Base-by-base conservation (phyloP, 495 filamentous ascomycete genomes). In the Neurospora sp. region DNA sequence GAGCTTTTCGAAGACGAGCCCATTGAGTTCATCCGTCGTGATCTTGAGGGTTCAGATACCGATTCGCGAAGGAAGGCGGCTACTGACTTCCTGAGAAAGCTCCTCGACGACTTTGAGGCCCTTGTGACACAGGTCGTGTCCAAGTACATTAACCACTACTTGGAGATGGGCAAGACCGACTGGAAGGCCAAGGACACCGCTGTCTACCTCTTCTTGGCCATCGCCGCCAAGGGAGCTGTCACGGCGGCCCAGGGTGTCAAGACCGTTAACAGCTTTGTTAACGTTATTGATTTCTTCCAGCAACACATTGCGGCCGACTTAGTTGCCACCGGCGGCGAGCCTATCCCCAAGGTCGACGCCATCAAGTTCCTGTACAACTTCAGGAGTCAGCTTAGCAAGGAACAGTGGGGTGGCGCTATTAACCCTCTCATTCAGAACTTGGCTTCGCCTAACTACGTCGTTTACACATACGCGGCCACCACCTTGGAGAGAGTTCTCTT, bases 101-200 rank as follows among this genome's bases (percentile, higher is more conserved):
- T 99, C 66, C 90, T 97, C 72, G 90, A 93, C 74, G 93, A 92
- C 73, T 98, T 97, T 80, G 93, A 97, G 78, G 82, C 84, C 42
- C 83, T 91, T 2, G 96, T 98, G 70, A 97, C 94, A 4, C 86
- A 86, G 66, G 90, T 96, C 28, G 93, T 96, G 11, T 88, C 89
- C 39, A 87, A 87, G 73, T 98, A 97, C 82, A 91, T 96, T 73
- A 88, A 92, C 70, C 90, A 94, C 79, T 97, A 96, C 78, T 82
- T 88, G 37, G 87, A 88, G 75, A 83, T 91, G 72, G 90, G 91
- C 69, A 86, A 87, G 43, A 85, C 84, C 7, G 92, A 96, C 79
- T 99, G 96, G 96, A 97, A 93, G 82, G 89, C 94, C 40, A 99
- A 99, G 82, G 96, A 99, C 79, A 97, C 95, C 1, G 96, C 96